Evolutionary conservation across 371 early-diverging fungal genomes (phyloP).

Genomic region (Mortierella sp.): DNA sequence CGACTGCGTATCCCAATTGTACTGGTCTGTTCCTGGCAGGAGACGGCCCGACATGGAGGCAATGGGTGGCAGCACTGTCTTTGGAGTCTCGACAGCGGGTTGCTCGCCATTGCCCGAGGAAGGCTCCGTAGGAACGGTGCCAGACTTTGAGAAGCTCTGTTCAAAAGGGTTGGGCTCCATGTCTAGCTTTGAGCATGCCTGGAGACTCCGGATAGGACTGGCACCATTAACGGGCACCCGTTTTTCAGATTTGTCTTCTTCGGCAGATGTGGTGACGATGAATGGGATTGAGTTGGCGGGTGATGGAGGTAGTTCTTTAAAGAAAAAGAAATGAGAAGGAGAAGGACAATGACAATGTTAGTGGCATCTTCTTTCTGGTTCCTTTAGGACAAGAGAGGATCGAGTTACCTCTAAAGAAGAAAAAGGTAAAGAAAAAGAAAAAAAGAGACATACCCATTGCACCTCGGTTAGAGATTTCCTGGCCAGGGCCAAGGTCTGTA

Average conservation of each 20-base stretch:
- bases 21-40: constrained; percentile 55
- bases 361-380: too few species aligned
- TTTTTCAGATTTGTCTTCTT: constrained; percentile 21
- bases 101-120: constrained; percentile 36
- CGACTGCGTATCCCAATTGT: constrained; percentile 68
- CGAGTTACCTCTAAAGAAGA: too few species aligned
- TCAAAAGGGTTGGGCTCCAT: constrained; percentile 90
- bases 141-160: constrained; percentile 74
- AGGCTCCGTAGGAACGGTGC: constrained; percentile 39
- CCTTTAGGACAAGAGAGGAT: too few species aligned
- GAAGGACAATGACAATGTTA: too few species aligned
- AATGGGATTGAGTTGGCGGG: constrained; percentile 20
- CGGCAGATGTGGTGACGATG: constrained; percentile 30
- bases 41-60: constrained; percentile 51
- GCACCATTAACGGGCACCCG: constrained; percentile 14
- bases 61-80: constrained; percentile 45
- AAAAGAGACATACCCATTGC: constrained; percentile 15
- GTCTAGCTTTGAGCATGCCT: constrained; percentile 68
- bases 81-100: constrained; percentile 13
- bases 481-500: constrained; percentile 24
- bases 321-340: too few species aligned
- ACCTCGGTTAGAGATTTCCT: constrained; percentile 4
- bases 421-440: too few species aligned
- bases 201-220: constrained; percentile 18
- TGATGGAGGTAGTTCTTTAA: constrained; percentile 22